phyloP scores from a whole-genome alignment of 148 eudicot species.

The Euryodendron excelsum region DNA sequence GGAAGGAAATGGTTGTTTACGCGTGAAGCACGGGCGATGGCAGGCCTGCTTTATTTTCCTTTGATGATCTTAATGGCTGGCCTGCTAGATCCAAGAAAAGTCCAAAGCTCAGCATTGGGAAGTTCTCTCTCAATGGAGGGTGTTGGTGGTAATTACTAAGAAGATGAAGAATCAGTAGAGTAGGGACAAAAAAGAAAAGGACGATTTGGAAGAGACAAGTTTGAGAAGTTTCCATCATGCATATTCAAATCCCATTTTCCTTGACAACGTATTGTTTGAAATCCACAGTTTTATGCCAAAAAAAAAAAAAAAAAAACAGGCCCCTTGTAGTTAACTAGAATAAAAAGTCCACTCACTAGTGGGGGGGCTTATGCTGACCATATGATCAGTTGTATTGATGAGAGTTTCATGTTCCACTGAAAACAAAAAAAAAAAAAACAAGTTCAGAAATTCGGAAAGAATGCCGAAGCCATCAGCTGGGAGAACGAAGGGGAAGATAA shows the following conservation, averaged over 20 bases:
- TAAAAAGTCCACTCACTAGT: no score
- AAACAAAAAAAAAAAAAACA: not conserved
- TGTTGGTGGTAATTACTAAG: no score
- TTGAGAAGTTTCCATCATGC: not conserved
- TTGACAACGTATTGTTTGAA: not conserved
- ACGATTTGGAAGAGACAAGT: slow-evolving; percentile 1
- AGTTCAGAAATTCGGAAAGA: not conserved
- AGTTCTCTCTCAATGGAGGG: no score
- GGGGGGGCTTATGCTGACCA: no score
- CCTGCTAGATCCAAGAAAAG: slow-evolving; percentile 30
- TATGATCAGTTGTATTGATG: no score
- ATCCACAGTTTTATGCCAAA: not conserved
- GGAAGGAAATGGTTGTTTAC: not conserved
- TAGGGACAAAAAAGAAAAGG: slow-evolving; percentile 7
- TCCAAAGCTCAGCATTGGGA: slow-evolving; percentile 1
- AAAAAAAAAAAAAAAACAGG: not conserved
- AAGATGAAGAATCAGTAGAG: not conserved
- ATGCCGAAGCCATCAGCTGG: slow-evolving; percentile 16
- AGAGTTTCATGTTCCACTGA: not conserved
- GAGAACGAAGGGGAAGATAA: slow-evolving; percentile 31
- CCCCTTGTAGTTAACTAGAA: no score
- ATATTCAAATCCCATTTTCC: slow-evolving; percentile 3
- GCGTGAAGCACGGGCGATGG: slow-evolving; percentile 17
- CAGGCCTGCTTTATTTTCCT: no score
- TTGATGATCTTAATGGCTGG: no score